phyloP scores from a whole-genome alignment of 352 stramenopile species.

The Phytophthora hibernalis region DNA sequence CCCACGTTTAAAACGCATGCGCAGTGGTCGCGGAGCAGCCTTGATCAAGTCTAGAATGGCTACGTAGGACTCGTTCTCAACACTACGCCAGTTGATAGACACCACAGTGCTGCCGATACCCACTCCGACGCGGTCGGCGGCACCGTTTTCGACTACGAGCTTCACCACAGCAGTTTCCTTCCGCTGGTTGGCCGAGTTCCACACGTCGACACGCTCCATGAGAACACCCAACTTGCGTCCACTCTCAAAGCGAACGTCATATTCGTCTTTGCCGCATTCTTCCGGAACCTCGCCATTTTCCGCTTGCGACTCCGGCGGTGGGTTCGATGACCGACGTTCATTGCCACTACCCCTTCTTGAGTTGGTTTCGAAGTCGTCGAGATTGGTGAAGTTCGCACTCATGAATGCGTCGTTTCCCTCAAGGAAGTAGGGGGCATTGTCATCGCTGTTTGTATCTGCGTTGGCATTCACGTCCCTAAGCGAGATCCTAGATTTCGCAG shows the following conservation, averaged over 20 bases:
- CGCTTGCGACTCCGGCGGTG: constrained; percentile 14
- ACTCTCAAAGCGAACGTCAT: constrained; percentile 80
- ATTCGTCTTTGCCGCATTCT: constrained; percentile 65
- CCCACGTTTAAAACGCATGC: constrained; percentile 76
- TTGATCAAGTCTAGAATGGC: constrained; percentile 81
- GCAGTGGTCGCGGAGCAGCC: constrained; percentile 72
- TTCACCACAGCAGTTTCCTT: constrained; percentile 81
- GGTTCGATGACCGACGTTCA: constrained; percentile 23
- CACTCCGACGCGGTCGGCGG: constrained; percentile 73
- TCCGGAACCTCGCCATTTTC: constrained; percentile 30
- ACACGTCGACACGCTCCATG: constrained; percentile 83
- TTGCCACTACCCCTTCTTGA: constrained; percentile 13
- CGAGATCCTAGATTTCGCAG: constrained; percentile 46
- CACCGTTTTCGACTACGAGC: constrained; percentile 80
- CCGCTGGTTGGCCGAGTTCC: constrained; percentile 57
- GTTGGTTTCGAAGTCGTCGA: constrained; percentile 59
- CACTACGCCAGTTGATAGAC: constrained; percentile 68
- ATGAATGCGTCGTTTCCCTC: constrained; percentile 71
- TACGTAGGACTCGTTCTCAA: constrained; percentile 68
- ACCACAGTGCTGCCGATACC: constrained; percentile 74
- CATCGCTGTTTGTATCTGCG: constrained; percentile 26
- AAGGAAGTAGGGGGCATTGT: constrained; percentile 70
- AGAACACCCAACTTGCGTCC: constrained; percentile 83
- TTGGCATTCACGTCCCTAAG: constrained; percentile 43
- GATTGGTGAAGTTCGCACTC: constrained; percentile 62